Percentiles rank a stretch among this genome's conserved stretches.
Conservation (phyloP, 2,329 filamentous ascomycete species). For the Colletotrichum horii region DNA sequence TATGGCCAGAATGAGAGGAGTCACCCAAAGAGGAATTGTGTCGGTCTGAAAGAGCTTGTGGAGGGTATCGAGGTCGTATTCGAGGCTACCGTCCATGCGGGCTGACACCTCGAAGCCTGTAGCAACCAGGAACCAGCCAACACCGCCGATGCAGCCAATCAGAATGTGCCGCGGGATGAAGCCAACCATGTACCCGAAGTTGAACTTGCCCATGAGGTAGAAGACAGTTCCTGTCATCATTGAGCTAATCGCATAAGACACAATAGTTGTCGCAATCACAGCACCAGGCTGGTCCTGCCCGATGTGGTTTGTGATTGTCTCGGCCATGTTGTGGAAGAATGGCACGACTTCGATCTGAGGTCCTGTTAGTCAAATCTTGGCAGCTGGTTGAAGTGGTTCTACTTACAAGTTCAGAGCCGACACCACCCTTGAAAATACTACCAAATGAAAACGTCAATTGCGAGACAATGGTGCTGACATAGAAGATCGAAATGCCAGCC, state of each 20-base stretch:
- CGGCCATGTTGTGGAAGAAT: conserved; percentile 98
- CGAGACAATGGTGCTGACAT: conserved; percentile 94
- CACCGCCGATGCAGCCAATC: conserved; percentile 95
- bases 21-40: conserved; percentile 82
- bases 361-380: conserved; percentile 14
- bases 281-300: conserved; percentile 82
- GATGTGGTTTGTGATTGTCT: conserved; percentile 79
- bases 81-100: conserved; percentile 81
- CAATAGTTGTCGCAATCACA: conserved; percentile 92
- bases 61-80: conserved; percentile 80
- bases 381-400: neutral
- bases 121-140: conserved; percentile 91
- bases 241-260: conserved; percentile 88
- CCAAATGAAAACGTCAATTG: conserved; percentile 88
- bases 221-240: conserved; percentile 91
- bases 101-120: conserved; percentile 95
- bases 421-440: conserved; percentile 87
- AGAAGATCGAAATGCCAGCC: conserved; percentile 98
- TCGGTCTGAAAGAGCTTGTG: conserved; percentile 74
- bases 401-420: conserved; percentile 89
- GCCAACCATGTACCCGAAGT: conserved; percentile 89
- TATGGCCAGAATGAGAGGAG: conserved; percentile 79
- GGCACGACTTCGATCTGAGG: conserved; percentile 90
- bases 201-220: conserved; percentile 86
- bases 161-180: conserved; percentile 97